Base-by-base conservation (phyloP, 1,284 basidiomycete genomes). In the Thecaphora thlaspeos region DNA sequence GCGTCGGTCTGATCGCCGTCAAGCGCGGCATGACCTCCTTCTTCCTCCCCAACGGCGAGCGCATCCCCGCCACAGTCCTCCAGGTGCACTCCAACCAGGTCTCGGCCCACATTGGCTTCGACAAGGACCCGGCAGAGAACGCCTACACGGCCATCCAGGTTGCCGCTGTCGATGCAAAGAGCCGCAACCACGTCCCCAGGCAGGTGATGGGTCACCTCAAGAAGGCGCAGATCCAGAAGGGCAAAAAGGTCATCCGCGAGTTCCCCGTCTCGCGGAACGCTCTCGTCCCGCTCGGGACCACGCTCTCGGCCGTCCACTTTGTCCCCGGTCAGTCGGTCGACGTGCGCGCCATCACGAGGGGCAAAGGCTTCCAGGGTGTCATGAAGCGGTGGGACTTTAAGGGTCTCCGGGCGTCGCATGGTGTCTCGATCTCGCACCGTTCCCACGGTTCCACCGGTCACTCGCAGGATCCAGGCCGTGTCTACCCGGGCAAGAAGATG, bases 401-500 rank as follows among this genome's bases (percentile, higher is more conserved):
- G 72, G 95, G 95, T 81, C 81, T 93, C 32, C 85, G 88, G 51
- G 93, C 91, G 2, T 90, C 90, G 79, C 95, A 99, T 79, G 95
- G 95, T 88, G 90, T 91, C 44, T 97, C 95, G 54, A 79, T 93
- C 68, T 91, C 91, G 24, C 95, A 98, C 83, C 88, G 95, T 77
- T 88, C 89, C 23, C 86, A 87, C 41, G 95, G 95, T 76, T 89
- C 92, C 23, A 95, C 90, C 14, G 95, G 95, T 80, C 89, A 89
- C 73, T 90, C 95, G 79, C 75, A 76, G 58, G 91, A 95, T 75
- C 93, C 93, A 34, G 93, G 92, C 47, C 86, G 92, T 76, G 84
- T 96, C 15, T 91, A 90, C 82, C 93, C 93, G 17, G 94, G 94
- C 39, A 96, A 93, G 81, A 97, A 96, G 82, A 98, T 97, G 94